phyloP scores from a whole-genome alignment of 345 rosid genomes.

The Eucalyptus grandis region DNA sequence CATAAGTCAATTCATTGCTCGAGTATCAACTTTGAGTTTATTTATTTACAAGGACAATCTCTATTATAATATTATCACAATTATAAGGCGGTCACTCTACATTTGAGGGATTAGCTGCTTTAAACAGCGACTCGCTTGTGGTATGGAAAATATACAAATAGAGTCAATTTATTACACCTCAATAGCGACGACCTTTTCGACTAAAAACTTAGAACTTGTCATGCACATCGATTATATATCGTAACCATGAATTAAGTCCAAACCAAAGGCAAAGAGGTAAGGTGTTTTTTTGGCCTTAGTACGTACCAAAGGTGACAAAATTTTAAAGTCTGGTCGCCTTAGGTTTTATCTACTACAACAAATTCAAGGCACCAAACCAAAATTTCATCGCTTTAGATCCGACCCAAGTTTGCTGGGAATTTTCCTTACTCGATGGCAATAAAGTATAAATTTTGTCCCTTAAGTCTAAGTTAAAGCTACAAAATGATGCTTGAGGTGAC shows the following conservation, averaged over 20 bases:
- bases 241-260: background rate
- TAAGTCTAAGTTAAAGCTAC: background rate
- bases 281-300: background rate
- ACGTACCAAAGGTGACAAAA: background rate
- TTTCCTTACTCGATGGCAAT: background rate
- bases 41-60: background rate
- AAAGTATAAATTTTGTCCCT: fast-evolving
- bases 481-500: background rate
- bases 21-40: background rate
- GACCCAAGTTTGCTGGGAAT: background rate
- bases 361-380: background rate
- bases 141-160: background rate
- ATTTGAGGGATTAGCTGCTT: background rate
- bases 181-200: background rate
- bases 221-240: background rate
- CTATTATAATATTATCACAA: background rate
- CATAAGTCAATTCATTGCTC: background rate
- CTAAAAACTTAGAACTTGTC: background rate
- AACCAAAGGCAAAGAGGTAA: background rate
- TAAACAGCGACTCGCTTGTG: background rate
- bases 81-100: background rate
- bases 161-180: background rate
- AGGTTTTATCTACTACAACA: background rate
- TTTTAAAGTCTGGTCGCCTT: background rate
- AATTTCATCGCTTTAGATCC: background rate